A percentile compares a stretch with the other conserved stretches of the same genome.
These are phyloP conservation scores for Monilinia fructicola DNA, from an alignment of 2,329 filamentous ascomycete species.

Conservation along the genomic window DNA sequence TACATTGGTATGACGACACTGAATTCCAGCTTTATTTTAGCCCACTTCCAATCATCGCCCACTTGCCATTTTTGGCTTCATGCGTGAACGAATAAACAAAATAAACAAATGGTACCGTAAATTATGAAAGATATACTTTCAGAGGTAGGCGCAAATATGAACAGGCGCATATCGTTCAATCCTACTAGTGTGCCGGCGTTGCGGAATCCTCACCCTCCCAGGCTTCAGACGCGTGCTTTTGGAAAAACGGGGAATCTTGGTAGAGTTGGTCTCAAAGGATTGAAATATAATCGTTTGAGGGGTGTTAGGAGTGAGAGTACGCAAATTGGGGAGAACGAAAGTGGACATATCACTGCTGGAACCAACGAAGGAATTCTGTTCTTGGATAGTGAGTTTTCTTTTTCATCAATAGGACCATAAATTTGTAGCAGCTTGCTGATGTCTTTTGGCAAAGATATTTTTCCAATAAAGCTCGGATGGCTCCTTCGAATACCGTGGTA, in stretches of 20 bases:
- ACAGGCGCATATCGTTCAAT: conserved; percentile 40
- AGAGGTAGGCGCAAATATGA: conserved; percentile 29
- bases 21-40: conserved; percentile 12
- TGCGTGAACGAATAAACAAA: not conserved
- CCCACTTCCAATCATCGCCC: not conserved
- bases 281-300: conserved; percentile 22
- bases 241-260: conserved; percentile 30
- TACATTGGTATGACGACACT: conserved; percentile 28
- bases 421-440: not conserved
- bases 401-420: not conserved
- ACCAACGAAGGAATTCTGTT: conserved; percentile 83
- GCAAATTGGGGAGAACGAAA: conserved; percentile 59
- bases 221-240: conserved; percentile 31
- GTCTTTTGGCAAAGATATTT: conserved; percentile 62
- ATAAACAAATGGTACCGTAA: not conserved
- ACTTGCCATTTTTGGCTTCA: not conserved
- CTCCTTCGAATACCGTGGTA: conserved; percentile 53
- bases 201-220: conserved; percentile 32
- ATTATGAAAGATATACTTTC: conserved; percentile 18
- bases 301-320: conserved; percentile 46
- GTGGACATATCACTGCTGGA: conserved; percentile 76
- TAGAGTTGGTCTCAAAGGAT: conserved; percentile 24
- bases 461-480: conserved; percentile 74
- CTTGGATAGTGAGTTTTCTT: conserved; percentile 69
- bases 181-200: conserved; percentile 41